These are phyloP conservation scores for Emiliania huxleyi DNA, from an alignment of 78 protist genomes.

Conservation along the genomic window DNA sequence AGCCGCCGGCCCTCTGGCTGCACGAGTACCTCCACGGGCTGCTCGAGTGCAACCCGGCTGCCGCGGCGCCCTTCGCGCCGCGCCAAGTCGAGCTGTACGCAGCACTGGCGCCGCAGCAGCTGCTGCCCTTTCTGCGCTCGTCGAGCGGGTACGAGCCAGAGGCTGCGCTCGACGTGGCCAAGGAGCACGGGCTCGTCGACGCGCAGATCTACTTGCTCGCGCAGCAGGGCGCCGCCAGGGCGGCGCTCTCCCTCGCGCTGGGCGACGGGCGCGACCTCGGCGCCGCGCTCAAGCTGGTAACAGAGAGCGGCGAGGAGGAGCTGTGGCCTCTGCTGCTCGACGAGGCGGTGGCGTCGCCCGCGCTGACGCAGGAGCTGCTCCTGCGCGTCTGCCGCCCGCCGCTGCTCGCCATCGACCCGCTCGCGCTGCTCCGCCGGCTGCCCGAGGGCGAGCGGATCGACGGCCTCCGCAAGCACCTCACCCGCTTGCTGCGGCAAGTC, in stretches of 20 bases:
- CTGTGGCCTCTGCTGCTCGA: constrained; percentile 6
- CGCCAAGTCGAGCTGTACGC: constrained; percentile 42
- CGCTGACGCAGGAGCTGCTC: not conserved
- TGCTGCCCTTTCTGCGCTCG: not conserved
- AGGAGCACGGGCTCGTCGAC: not conserved
- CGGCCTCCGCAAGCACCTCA: no score
- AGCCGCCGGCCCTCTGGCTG: not conserved
- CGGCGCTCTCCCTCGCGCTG: constrained; percentile 18
- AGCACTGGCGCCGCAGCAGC: not conserved
- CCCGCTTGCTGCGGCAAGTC: no score
- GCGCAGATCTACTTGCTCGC: constrained; percentile 2
- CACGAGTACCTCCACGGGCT: constrained; percentile 29
- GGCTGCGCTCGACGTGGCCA: not conserved
- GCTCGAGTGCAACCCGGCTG: not conserved
- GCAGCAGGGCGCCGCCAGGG: not conserved
- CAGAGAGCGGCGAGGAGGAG: not conserved
- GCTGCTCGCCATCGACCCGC: not conserved
- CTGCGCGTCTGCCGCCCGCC: not conserved
- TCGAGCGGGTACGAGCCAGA: not conserved
- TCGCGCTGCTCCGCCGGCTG: not conserved
- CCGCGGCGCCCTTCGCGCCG: not conserved
- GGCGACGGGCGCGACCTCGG: not conserved
- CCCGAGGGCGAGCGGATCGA: not conserved
- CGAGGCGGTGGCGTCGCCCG: not conserved
- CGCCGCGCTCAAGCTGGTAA: constrained; percentile 6